Evolutionary conservation across 345 rosid genomes (phyloP).

Genomic region (Rhodamnia argentea): DNA sequence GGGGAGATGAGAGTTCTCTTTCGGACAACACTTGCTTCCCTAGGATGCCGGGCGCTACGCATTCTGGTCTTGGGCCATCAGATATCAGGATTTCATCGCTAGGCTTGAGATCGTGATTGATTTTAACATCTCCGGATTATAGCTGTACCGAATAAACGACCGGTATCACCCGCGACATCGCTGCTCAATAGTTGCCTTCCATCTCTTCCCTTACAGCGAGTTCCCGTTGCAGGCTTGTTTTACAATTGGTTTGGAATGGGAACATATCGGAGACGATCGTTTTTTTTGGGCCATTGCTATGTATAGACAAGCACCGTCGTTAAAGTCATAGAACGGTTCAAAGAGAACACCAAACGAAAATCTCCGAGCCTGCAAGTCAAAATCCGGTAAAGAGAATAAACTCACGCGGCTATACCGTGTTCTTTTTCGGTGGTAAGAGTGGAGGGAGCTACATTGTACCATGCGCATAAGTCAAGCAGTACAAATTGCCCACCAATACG

Average conservation of each 20-base stretch:
- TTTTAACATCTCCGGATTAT: neutral
- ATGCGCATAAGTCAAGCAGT: neutral
- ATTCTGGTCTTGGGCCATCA: neutral
- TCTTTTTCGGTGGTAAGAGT: neutral
- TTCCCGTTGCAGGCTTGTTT: neutral
- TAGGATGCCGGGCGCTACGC: neutral
- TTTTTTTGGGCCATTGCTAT: neutral
- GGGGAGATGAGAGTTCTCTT: neutral
- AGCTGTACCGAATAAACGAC: neutral
- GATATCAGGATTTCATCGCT: neutral
- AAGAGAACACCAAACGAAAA: neutral
- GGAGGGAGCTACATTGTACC: neutral
- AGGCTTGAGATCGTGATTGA: neutral
- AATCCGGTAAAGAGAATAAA: neutral
- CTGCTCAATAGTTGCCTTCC: neutral
- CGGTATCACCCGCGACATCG: neutral
- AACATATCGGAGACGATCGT: neutral
- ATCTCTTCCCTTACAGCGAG: neutral
- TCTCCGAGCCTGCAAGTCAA: neutral
- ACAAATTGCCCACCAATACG: conserved; percentile 1
- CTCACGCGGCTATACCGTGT: neutral
- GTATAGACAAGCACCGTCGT: neutral
- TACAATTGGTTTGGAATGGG: neutral
- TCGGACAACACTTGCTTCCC: neutral
- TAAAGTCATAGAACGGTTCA: neutral